phyloP scores from a whole-genome alignment of 2,329 filamentous ascomycete species.

The Thermomyces lanuginosus region DNA sequence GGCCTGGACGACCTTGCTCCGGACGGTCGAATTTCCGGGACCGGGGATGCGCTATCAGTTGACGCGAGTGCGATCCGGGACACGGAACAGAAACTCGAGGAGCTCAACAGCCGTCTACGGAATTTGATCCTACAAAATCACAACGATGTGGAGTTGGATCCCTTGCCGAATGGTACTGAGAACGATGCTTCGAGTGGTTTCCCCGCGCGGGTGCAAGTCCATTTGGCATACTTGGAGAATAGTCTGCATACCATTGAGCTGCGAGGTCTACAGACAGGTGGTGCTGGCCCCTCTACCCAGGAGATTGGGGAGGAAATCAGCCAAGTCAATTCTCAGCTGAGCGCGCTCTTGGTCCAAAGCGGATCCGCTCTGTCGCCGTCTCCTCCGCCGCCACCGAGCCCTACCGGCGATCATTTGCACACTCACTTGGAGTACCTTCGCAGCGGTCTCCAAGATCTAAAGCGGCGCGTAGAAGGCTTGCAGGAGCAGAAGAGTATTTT shows the following conservation, averaged over 20 bases:
- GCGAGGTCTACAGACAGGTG: conserved; percentile 20
- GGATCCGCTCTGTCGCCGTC: conserved; percentile 28
- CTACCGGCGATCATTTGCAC: conserved; percentile 41
- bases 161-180: conserved; percentile 18
- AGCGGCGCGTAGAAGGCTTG: conserved; percentile 57
- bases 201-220: conserved; percentile 30
- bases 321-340: conserved; percentile 48
- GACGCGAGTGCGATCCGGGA: conserved; percentile 38
- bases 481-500: conserved; percentile 81
- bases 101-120: conserved; percentile 49
- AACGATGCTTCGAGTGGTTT: conserved; percentile 13
- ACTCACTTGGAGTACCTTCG: conserved; percentile 63
- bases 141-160: conserved; percentile 19
- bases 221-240: conserved; percentile 56
- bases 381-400: conserved; percentile 42
- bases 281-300: conserved; percentile 9
- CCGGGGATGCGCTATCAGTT: conserved; percentile 9
- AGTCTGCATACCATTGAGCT: conserved; percentile 45
- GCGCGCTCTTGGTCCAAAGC: conserved; percentile 38
- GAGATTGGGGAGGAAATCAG: conserved; percentile 41
- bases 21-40: conserved; percentile 10
- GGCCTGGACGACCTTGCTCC: conserved; percentile 37
- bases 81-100: conserved; percentile 50
- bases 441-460: conserved; percentile 61
- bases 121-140: conserved; percentile 43